phyloP scores from a whole-genome alignment of 495 filamentous ascomycete genomes.

The Xylaria grammica region DNA sequence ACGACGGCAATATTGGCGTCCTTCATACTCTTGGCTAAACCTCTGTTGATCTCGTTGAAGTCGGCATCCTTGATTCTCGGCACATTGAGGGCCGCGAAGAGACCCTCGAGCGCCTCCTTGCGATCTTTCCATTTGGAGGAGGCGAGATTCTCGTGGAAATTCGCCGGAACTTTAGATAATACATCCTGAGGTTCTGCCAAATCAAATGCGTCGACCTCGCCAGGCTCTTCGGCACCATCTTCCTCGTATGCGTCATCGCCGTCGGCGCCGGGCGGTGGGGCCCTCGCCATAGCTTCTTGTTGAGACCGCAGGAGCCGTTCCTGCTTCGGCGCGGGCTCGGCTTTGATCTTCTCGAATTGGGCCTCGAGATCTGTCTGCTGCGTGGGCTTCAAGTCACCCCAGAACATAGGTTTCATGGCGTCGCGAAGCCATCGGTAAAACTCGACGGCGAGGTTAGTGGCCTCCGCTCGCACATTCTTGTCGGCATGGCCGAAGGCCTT shows the following conservation, averaged over 20 bases:
- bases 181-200: slow-evolving; percentile 91
- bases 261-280: slow-evolving; percentile 61
- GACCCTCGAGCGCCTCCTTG: slow-evolving; percentile 89
- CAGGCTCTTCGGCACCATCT: slow-evolving; percentile 69
- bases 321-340: slow-evolving; percentile 86
- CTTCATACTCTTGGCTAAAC: slow-evolving; percentile 94
- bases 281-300: slow-evolving; percentile 77
- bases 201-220: slow-evolving; percentile 81
- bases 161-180: slow-evolving; percentile 77
- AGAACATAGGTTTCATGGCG: slow-evolving; percentile 98
- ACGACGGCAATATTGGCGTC: slow-evolving; percentile 97
- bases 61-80: slow-evolving; percentile 91
- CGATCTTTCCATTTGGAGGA: slow-evolving; percentile 99
- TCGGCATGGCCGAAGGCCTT: slow-evolving; percentile 96
- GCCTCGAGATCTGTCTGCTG: slow-evolving; percentile 95
- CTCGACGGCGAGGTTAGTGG: slow-evolving; percentile 88
- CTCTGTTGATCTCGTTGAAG: slow-evolving; percentile 80
- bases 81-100: slow-evolving; percentile 77
- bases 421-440: slow-evolving; percentile 97
- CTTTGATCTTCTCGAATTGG: slow-evolving; percentile 89
- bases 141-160: slow-evolving; percentile 79
- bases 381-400: slow-evolving; percentile 92
- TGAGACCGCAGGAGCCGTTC: slow-evolving; percentile 88
- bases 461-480: slow-evolving; percentile 97
- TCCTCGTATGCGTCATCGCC: slow-evolving; percentile 64